Evolutionary conservation across 495 filamentous ascomycete species (phyloP).

Genomic region (Margaritispora aquatica): DNA sequence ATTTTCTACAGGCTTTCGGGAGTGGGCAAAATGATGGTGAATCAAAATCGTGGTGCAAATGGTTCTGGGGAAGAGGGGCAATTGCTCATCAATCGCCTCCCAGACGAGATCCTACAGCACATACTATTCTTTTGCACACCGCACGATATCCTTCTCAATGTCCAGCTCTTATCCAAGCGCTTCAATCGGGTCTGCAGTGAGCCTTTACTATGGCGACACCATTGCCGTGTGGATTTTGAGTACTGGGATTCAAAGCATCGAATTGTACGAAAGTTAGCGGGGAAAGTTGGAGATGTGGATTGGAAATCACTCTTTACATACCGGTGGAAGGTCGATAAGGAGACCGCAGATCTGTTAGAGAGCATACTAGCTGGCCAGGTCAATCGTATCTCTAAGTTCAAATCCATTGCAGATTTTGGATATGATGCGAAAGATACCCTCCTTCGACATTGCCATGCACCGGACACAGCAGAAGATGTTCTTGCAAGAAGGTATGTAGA

Average conservation of each 20-base stretch:
- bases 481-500: conserved; percentile 68
- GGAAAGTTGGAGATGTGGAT: conserved; percentile 48
- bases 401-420: conserved; percentile 62
- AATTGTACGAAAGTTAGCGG: conserved; percentile 47
- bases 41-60: background rate
- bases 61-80: background rate
- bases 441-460: conserved; percentile 52
- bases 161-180: conserved; percentile 57
- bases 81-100: conserved; percentile 35
- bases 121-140: conserved; percentile 59
- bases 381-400: conserved; percentile 60
- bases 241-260: conserved; percentile 70
- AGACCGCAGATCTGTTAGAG: conserved; percentile 55
- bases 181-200: conserved; percentile 61
- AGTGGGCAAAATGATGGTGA: background rate
- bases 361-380: conserved; percentile 63
- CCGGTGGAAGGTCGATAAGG: conserved; percentile 47
- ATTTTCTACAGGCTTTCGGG: no score
- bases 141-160: conserved; percentile 34
- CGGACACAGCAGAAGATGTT: conserved; percentile 61
- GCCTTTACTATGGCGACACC: conserved; percentile 69
- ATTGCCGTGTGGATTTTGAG: conserved; percentile 59
- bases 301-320: conserved; percentile 72
- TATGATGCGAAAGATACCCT: conserved; percentile 88
- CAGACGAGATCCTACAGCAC: conserved; percentile 69